Evolutionary conservation across 148 eudicot species (phyloP).

Genomic region (Vaccinium corymbosum): DNA sequence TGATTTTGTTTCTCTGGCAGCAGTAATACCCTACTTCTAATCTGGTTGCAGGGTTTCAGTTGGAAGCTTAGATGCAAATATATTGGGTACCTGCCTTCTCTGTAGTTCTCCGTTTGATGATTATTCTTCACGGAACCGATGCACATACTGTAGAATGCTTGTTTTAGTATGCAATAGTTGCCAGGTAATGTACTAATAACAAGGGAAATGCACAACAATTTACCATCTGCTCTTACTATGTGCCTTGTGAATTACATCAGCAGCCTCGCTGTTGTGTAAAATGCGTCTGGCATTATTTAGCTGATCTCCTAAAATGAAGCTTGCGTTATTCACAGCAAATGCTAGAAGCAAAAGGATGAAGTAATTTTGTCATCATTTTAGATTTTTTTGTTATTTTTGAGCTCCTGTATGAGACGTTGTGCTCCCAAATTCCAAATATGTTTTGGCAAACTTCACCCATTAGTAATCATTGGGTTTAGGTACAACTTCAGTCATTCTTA

Average conservation of each 20-base stretch:
- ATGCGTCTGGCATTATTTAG: not conserved
- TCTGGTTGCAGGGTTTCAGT: conserved; percentile 70
- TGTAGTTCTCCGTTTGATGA: conserved; percentile 75
- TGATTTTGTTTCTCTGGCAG: not conserved
- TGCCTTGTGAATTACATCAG: not conserved
- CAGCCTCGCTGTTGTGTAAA: not conserved
- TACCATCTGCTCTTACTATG: not conserved
- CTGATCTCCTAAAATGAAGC: not conserved
- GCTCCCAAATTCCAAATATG: not conserved
- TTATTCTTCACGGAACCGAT: conserved; percentile 79
- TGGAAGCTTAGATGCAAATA: conserved; percentile 54
- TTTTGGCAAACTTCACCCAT: not conserved
- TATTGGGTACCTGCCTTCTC: conserved; percentile 70
- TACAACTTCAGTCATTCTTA: too few relatives aligned
- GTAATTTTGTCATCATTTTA: not conserved
- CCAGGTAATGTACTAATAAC: conserved; percentile 42
- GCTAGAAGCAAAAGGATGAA: not conserved
- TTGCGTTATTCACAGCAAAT: not conserved
- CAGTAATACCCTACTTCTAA: not conserved
- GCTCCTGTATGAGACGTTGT: not conserved
- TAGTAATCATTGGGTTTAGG: too few relatives aligned
- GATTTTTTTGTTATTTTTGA: not conserved
- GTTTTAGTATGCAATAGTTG: conserved; percentile 80
- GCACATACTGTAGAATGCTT: conserved; percentile 90
- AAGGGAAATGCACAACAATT: not conserved